A percentile compares a stretch with the other conserved stretches of the same genome.
Conservation (phyloP, 2,329 filamentous ascomycete species). For the Arthrobotrys musiformis region DNA sequence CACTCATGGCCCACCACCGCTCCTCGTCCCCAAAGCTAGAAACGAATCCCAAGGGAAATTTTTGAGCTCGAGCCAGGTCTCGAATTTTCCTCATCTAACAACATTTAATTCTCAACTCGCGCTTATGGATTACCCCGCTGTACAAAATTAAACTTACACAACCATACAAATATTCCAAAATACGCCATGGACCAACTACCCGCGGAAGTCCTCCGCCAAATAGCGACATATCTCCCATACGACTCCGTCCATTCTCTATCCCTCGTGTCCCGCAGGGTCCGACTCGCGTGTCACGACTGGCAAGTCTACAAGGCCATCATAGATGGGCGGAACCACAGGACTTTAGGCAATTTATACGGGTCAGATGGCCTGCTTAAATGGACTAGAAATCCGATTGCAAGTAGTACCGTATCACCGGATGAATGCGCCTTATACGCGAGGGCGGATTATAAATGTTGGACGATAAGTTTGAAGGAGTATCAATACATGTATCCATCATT, state of each 20-base stretch:
- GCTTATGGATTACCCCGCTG: no score
- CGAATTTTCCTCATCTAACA: no score
- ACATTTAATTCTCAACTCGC: no score
- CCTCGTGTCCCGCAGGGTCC: conserved; percentile 14
- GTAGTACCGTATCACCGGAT: not conserved
- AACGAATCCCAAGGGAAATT: no score
- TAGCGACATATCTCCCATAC: conserved; percentile 30
- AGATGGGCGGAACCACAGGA: not conserved
- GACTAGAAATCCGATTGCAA: conserved; percentile 7
- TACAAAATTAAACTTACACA: no score
- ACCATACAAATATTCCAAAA: no score
- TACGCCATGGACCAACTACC: conserved; percentile 42
- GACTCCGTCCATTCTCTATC: conserved; percentile 15
- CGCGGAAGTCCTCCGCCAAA: conserved; percentile 16
- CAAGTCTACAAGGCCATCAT: conserved; percentile 20
- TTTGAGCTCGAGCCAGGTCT: no score
- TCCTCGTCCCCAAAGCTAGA: no score
- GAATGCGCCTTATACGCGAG: conserved; percentile 16
- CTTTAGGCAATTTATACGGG: not conserved
- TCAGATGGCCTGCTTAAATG: not conserved
- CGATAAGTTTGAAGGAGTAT: not conserved
- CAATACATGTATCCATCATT: not conserved
- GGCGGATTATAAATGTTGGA: conserved; percentile 27
- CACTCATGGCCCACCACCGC: no score
- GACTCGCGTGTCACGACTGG: conserved; percentile 36